Evolutionary conservation across 164 flowering plant genomes (phyloP).

Genomic region (Berberis thunbergii): DNA sequence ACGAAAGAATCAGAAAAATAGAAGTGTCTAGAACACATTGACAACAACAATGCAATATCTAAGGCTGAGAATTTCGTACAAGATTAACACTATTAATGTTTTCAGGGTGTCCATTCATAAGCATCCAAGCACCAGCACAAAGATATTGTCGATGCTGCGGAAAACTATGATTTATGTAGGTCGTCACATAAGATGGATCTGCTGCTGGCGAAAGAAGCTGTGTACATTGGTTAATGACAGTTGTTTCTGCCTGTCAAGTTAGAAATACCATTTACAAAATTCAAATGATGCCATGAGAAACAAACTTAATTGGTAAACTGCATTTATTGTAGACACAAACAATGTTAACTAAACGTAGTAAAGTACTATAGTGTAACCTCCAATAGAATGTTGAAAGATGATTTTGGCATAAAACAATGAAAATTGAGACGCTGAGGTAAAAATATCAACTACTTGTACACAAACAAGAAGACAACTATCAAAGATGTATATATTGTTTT

Average conservation of each 20-base stretch:
- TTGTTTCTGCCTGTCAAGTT: conserved; percentile 69
- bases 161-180: conserved; percentile 85
- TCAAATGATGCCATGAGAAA: not conserved
- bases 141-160: conserved; percentile 78
- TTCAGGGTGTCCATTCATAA: conserved; percentile 89
- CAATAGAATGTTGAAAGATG: too few relatives aligned
- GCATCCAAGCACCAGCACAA: conserved; percentile 96
- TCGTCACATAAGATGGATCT: conserved; percentile 67
- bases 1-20: conserved; percentile 3
- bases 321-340: too few relatives aligned
- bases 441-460: too few relatives aligned
- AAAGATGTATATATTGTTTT: too few relatives aligned
- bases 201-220: conserved; percentile 92
- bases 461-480: too few relatives aligned
- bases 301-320: not conserved
- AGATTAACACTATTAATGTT: conserved; percentile 75
- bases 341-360: too few relatives aligned
- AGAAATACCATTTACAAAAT: conserved; percentile 8
- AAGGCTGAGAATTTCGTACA: conserved; percentile 28
- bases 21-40: not conserved
- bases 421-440: too few relatives aligned
- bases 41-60: not conserved
- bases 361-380: too few relatives aligned
- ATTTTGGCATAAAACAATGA: too few relatives aligned
- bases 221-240: conserved; percentile 83